Evolutionary conservation across 768 basidiomycete species (phyloP).

Genomic region (Coprinellus micaceus): DNA sequence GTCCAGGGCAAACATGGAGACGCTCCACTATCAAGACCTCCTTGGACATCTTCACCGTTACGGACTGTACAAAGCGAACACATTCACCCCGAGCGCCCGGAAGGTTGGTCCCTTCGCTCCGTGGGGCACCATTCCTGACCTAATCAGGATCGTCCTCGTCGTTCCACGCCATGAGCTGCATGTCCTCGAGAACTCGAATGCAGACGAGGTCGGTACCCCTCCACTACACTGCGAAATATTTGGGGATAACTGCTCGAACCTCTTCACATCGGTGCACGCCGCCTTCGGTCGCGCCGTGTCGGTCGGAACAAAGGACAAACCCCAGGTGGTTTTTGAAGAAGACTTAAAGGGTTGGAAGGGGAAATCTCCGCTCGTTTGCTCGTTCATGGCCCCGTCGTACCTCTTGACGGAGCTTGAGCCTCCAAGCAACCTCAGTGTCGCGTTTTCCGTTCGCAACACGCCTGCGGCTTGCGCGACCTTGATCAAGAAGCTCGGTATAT

Average conservation of each 20-base stretch:
- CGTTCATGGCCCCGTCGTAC: slow-evolving; percentile 32
- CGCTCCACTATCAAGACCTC: slow-evolving; percentile 43
- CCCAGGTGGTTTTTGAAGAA: slow-evolving; percentile 22
- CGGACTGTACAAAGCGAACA: slow-evolving; percentile 24
- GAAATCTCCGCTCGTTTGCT: slow-evolving; percentile 30
- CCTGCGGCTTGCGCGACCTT: slow-evolving; percentile 13
- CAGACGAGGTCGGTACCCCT: slow-evolving; percentile 27
- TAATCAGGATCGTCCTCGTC: slow-evolving; percentile 31
- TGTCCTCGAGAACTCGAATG: slow-evolving; percentile 19
- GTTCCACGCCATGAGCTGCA: slow-evolving; percentile 29
- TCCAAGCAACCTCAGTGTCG: slow-evolving; percentile 19
- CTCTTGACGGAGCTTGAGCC: slow-evolving; percentile 21
- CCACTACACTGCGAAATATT: slow-evolving; percentile 33
- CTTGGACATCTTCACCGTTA: slow-evolving; percentile 40
- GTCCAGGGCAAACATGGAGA: slow-evolving; percentile 13
- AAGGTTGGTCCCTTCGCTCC: slow-evolving; percentile 17
- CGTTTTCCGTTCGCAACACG: slow-evolving; percentile 26
- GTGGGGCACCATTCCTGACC: slow-evolving; percentile 29
- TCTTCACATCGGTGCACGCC: slow-evolving; percentile 31
- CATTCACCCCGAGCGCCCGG: not conserved
- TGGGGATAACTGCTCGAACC: slow-evolving; percentile 20
- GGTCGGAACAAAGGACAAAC: slow-evolving; percentile 5
- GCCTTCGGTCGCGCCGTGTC: slow-evolving; percentile 28
- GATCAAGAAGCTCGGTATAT: slow-evolving; percentile 23
- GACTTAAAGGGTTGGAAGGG: slow-evolving; percentile 31